These are phyloP conservation scores for Peniophora sp. DNA, from an alignment of 1,284 basidiomycete genomes.

Conservation along the genomic window DNA sequence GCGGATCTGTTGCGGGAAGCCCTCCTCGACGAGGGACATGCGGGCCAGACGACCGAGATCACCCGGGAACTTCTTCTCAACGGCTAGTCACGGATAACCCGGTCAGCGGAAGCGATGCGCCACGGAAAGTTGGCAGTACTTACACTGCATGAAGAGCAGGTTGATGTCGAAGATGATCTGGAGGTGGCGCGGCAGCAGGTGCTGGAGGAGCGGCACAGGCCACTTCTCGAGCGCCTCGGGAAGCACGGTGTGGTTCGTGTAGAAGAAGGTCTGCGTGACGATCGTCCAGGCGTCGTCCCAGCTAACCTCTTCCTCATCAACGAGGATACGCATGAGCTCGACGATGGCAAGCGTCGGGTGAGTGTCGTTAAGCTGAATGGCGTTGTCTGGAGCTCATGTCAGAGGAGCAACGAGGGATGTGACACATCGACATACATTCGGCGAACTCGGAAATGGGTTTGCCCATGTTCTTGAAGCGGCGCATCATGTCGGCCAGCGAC, in stretches of 20 bases:
- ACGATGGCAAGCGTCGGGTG: constrained; percentile 91
- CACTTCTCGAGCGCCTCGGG: constrained; percentile 62
- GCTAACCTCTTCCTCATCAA: constrained; percentile 83
- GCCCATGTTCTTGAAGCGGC: constrained; percentile 74
- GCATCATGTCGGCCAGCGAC: constrained; percentile 79
- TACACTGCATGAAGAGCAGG: constrained; percentile 20
- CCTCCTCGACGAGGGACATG: constrained; percentile 91
- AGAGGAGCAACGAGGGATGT: constrained; percentile 1
- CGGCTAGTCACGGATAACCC: constrained; percentile 37
- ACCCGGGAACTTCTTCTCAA: constrained; percentile 84
- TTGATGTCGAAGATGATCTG: constrained; percentile 90
- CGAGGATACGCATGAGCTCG: constrained; percentile 86
- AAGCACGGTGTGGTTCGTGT: constrained; percentile 87
- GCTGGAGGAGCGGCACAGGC: constrained; percentile 77
- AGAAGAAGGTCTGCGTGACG: constrained; percentile 84
- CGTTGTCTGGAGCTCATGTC: constrained; percentile 45
- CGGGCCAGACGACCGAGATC: constrained; percentile 72
- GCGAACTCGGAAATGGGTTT: constrained; percentile 72
- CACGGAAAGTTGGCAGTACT: background rate
- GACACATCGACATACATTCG: constrained; percentile 47
- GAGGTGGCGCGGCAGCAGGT: constrained; percentile 78
- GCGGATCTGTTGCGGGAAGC: constrained; percentile 74
- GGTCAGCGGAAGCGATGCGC: constrained; percentile 12
- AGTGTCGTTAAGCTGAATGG: constrained; percentile 89
- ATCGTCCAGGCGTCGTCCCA: constrained; percentile 86